Percentiles rank a stretch among this genome's conserved stretches.
Conservation (phyloP, 1,284 basidiomycete species). For the Phaffia rhodozyma region DNA sequence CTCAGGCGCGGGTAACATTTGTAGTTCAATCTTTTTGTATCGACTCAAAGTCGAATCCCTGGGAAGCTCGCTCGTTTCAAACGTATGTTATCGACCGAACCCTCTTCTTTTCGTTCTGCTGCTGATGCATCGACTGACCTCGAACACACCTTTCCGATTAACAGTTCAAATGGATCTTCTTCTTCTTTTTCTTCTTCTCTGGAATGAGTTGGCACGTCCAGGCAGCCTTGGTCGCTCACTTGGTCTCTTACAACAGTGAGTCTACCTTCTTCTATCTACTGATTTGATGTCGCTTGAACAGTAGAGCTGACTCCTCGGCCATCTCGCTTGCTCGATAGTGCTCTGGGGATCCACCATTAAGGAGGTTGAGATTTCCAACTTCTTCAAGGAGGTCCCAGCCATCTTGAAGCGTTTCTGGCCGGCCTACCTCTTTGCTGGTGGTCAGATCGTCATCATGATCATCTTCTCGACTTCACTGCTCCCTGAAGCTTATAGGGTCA, state of each 20-base stretch:
- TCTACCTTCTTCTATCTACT: conserved; percentile 40
- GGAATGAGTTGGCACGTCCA: conserved; percentile 62
- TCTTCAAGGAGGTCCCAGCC: conserved; percentile 73
- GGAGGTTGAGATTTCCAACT: conserved; percentile 68
- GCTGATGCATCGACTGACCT: too few species aligned
- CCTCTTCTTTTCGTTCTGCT: not conserved
- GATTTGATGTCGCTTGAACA: conserved; percentile 50
- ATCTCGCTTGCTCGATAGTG: conserved; percentile 35
- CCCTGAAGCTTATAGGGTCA: conserved; percentile 15
- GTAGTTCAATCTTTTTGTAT: not conserved
- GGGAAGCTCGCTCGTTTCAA: conserved; percentile 18
- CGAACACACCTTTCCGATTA: not conserved
- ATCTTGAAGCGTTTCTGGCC: conserved; percentile 63
- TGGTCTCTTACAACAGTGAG: conserved; percentile 58
- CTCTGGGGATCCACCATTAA: conserved; percentile 52
- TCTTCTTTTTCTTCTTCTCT: conserved; percentile 72
- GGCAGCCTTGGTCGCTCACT: conserved; percentile 60
- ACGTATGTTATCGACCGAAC: conserved; percentile 19
- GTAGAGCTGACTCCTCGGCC: conserved; percentile 28
- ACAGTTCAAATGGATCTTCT: conserved; percentile 18
- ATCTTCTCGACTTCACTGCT: conserved; percentile 13
- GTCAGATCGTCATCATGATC: conserved; percentile 10
- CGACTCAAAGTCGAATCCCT: too few species aligned
- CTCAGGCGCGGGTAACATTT: conserved; percentile 54
- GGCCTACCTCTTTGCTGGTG: conserved; percentile 12